Percentiles rank a stretch among this genome's conserved stretches.
Conservation (phyloP, 2,329 filamentous ascomycete species). For the Septoria petroselini region DNA sequence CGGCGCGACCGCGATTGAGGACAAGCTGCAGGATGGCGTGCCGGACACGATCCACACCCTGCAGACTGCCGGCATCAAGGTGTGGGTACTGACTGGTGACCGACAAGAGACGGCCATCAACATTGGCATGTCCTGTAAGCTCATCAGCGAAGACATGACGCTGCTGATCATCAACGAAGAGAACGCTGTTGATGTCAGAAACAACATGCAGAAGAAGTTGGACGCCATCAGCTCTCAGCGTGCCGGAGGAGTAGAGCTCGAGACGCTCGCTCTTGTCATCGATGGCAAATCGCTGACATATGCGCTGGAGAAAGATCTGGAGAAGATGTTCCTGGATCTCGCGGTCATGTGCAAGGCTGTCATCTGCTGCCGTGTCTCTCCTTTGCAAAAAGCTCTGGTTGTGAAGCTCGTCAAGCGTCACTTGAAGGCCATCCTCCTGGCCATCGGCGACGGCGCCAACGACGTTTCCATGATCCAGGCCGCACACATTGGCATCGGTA, state of each 20-base stretch:
- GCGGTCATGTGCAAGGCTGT: slow-evolving; percentile 98
- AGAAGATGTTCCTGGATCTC: slow-evolving; percentile 88
- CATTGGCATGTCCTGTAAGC: slow-evolving; percentile 98
- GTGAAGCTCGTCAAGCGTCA: slow-evolving; percentile 98
- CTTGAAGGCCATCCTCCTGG: slow-evolving; percentile 84
- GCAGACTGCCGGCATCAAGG: slow-evolving; percentile 94
- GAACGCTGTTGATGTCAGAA: slow-evolving; percentile 68
- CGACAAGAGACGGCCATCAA: slow-evolving; percentile 99
- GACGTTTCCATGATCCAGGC: slow-evolving; percentile 99
- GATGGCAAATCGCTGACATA: slow-evolving; percentile 94
- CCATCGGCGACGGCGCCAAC: slow-evolving; percentile 96
- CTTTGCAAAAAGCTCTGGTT: slow-evolving; percentile 92
- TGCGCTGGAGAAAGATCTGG: slow-evolving; percentile 87
- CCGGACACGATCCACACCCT: slow-evolving; percentile 97
- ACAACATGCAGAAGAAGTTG: slow-evolving; percentile 90
- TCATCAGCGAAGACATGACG: slow-evolving; percentile 98
- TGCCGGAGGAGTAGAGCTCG: slow-evolving; percentile 71
- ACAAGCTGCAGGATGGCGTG: slow-evolving; percentile 93
- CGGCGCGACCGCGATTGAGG: slow-evolving; percentile 94
- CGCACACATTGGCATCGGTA: slow-evolving; percentile 94
- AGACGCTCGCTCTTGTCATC: slow-evolving; percentile 86
- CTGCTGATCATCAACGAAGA: slow-evolving; percentile 96
- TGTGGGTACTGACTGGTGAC: slow-evolving; percentile 97
- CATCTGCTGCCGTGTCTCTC: slow-evolving; percentile 93
- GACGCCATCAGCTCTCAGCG: slow-evolving; percentile 84